Conservation (phyloP, 805 yeast genomes). For the Wickerhamomyces mucosus region DNA sequence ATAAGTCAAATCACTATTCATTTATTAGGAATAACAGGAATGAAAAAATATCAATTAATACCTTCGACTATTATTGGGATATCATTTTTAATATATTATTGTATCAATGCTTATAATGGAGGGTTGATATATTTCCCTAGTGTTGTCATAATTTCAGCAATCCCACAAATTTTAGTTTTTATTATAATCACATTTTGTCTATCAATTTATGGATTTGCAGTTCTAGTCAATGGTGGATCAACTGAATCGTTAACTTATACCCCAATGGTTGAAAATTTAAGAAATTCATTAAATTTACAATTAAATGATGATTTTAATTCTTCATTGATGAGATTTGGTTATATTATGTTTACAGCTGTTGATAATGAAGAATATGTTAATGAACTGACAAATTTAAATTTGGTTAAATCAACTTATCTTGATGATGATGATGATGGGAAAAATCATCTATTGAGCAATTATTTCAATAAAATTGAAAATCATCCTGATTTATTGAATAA, state of each 20-base stretch:
- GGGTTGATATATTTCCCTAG: conserved; percentile 40
- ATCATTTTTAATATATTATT: conserved; percentile 38
- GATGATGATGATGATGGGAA: conserved; percentile 21
- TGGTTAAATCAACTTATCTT: conserved; percentile 49
- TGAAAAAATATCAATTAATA: conserved; percentile 46
- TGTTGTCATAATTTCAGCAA: conserved; percentile 45
- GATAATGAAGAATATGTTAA: conserved; percentile 56
- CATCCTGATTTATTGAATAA: conserved; percentile 11
- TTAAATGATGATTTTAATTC: conserved; percentile 59
- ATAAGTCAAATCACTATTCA: conserved; percentile 55
- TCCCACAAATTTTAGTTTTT: conserved; percentile 56
- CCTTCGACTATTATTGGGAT: conserved; percentile 55
- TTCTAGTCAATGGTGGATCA: conserved; percentile 39
- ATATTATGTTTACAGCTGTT: conserved; percentile 57
- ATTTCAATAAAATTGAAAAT: conserved; percentile 17
- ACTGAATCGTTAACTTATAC: conserved; percentile 22
- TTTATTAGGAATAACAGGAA: conserved; percentile 44
- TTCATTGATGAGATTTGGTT: conserved; percentile 48
- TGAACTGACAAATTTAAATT: conserved; percentile 39
- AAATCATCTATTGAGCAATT: conserved; percentile 13
- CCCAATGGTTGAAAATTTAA: conserved; percentile 27
- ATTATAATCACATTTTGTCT: conserved; percentile 42
- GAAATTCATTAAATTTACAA: conserved; percentile 28
- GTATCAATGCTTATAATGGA: conserved; percentile 30
- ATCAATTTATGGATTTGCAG: conserved; percentile 46